These are phyloP conservation scores for Coprinopsis sp. DNA, from an alignment of 768 basidiomycete species.

Conservation along the genomic window DNA sequence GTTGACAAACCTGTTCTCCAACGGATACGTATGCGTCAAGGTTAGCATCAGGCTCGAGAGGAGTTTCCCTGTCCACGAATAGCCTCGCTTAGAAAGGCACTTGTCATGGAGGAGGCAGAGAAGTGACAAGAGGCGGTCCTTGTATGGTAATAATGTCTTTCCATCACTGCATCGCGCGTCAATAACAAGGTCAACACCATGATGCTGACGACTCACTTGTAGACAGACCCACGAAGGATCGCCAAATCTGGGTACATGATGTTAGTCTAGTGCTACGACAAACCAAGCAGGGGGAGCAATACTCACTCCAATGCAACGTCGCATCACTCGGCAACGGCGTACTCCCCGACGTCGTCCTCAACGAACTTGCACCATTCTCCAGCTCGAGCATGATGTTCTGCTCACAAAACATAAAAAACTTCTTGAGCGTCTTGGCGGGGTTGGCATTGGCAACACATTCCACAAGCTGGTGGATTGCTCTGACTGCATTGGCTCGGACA, in stretches of 20 bases:
- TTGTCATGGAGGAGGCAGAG: constrained; percentile 63
- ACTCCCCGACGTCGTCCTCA: constrained; percentile 65
- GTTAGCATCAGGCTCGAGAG: constrained; percentile 68
- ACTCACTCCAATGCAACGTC: constrained; percentile 82
- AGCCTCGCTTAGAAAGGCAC: constrained; percentile 76
- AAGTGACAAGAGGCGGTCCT: constrained; percentile 54
- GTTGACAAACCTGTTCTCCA: constrained; percentile 80
- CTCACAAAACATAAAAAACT: constrained; percentile 72
- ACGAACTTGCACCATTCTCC: constrained; percentile 78
- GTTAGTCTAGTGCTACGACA: neutral
- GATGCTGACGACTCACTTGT: constrained; percentile 52
- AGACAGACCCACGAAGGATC: constrained; percentile 74
- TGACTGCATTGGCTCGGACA: constrained; percentile 83
- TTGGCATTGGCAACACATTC: constrained; percentile 81
- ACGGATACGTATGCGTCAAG: constrained; percentile 74
- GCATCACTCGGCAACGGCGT: constrained; percentile 73
- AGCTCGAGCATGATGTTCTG: constrained; percentile 70
- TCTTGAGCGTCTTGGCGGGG: constrained; percentile 69
- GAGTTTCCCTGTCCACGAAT: constrained; percentile 75
- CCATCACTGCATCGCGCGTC: too few relatives aligned
- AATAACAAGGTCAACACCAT: too few relatives aligned
- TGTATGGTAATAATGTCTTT: constrained; percentile 58
- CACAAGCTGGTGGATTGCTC: constrained; percentile 82
- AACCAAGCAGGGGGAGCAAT: constrained; percentile 5
- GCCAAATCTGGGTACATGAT: constrained; percentile 50